Percentiles rank a stretch among this genome's conserved stretches.
Conservation (phyloP, 1,284 basidiomycete species). For the Apiotrichum domesticum region DNA sequence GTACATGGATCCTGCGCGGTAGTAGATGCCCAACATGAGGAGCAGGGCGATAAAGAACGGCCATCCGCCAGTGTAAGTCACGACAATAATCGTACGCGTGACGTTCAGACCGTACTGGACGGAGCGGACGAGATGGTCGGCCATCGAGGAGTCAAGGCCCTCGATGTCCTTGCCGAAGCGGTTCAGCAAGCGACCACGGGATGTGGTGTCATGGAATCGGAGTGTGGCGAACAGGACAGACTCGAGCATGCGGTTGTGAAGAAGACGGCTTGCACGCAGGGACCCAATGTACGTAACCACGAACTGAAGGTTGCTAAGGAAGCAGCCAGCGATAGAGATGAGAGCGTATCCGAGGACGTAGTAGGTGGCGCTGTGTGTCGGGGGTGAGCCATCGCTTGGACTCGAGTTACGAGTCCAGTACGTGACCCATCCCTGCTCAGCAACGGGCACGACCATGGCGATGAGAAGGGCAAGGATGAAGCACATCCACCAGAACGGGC, state of each 20-base stretch:
- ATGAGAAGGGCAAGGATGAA: slow-evolving; percentile 59
- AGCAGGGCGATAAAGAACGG: slow-evolving; percentile 62
- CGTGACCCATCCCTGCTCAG: slow-evolving; percentile 78
- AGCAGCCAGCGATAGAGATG: slow-evolving; percentile 37
- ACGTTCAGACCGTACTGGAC: slow-evolving; percentile 52
- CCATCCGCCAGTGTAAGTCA: slow-evolving; percentile 71
- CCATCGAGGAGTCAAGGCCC: slow-evolving; percentile 75
- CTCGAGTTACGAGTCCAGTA: slow-evolving; percentile 30
- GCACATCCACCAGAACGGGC: slow-evolving; percentile 55
- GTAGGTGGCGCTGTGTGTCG: slow-evolving; percentile 56
- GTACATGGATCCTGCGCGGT: slow-evolving; percentile 59
- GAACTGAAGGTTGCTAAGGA: slow-evolving; percentile 37
- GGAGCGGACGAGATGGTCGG: slow-evolving; percentile 71
- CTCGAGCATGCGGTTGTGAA: slow-evolving; percentile 71
- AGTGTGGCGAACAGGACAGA: slow-evolving; percentile 82
- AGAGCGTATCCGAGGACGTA: slow-evolving; percentile 73
- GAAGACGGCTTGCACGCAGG: slow-evolving; percentile 60
- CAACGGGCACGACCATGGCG: slow-evolving; percentile 65
- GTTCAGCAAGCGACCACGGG: slow-evolving; percentile 76
- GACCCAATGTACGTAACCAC: slow-evolving; percentile 55
- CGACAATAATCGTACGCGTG: slow-evolving; percentile 50
- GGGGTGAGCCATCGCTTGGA: background rate
- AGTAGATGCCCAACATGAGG: slow-evolving; percentile 55
- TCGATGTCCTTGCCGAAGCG: slow-evolving; percentile 93
- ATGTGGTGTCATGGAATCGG: slow-evolving; percentile 89